A percentile compares a stretch with the other conserved stretches of the same genome.
Conservation (phyloP, 176 grass and related monocot genomes). For the Leersia perrieri region DNA sequence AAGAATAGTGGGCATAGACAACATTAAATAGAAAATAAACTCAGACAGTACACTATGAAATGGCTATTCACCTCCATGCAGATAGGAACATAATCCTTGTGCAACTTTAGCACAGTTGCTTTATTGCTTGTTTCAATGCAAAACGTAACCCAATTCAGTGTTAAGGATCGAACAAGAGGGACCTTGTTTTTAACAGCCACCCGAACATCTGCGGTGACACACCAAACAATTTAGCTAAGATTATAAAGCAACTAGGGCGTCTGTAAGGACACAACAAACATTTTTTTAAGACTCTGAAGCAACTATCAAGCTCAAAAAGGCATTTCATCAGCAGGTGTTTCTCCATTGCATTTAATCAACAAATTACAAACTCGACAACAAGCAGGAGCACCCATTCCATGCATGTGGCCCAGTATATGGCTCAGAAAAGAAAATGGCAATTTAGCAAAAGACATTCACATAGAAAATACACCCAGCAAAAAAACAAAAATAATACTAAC, state of each 20-base stretch:
- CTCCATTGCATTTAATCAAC: background rate
- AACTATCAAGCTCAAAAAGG: background rate
- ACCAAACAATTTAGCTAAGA: background rate
- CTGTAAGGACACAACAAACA: too few species aligned
- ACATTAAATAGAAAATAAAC: conserved; percentile 8
- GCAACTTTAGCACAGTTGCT: conserved; percentile 76
- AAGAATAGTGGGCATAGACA: background rate
- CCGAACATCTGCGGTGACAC: conserved; percentile 69
- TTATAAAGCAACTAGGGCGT: background rate
- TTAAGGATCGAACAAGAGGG: conserved; percentile 86
- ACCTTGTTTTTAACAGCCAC: conserved; percentile 97
- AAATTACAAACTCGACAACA: background rate
- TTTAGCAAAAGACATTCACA: background rate
- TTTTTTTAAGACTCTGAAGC: too few species aligned
- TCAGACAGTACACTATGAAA: background rate
- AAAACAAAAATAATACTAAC: conserved; percentile 47
- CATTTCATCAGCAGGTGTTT: background rate
- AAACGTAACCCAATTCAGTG: conserved; percentile 82
- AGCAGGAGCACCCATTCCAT: background rate
- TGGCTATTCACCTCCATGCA: conserved; percentile 79
- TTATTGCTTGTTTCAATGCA: conserved; percentile 99
- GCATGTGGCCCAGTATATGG: background rate
- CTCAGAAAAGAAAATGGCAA: conserved; percentile 8
- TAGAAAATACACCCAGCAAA: background rate
- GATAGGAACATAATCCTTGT: conserved; percentile 99